A percentile compares a stretch with the other conserved stretches of the same genome.
These are phyloP conservation scores for Fraxinus anomala DNA, from an alignment of 257 asterid species.

Conservation along the genomic window DNA sequence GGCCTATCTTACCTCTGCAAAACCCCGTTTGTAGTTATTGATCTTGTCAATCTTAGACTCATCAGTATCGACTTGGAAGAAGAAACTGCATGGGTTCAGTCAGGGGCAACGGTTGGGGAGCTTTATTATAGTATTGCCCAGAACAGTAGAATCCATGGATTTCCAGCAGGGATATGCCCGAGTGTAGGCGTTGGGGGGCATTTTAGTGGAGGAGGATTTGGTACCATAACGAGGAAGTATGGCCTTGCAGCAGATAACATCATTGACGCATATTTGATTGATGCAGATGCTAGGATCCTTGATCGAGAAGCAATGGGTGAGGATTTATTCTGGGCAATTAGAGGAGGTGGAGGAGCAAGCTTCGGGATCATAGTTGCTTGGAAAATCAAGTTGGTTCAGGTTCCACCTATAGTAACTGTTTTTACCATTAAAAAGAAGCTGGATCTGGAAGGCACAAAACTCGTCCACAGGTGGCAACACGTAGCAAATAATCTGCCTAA, in stretches of 20 bases:
- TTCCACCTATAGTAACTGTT: conserved; percentile 6
- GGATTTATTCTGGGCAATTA: conserved; percentile 25
- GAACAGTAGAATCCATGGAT: conserved; percentile 12
- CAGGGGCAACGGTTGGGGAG: conserved; percentile 17
- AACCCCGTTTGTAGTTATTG: conserved; percentile 11
- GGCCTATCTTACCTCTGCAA: conserved; percentile 22
- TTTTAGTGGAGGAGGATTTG: conserved; percentile 27
- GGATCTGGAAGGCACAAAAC: background rate
- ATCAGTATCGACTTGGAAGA: conserved; percentile 5
- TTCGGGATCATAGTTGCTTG: conserved; percentile 28
- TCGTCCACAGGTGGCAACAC: background rate
- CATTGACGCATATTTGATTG: conserved; percentile 6
- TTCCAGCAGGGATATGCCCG: conserved; percentile 18
- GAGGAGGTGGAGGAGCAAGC: conserved; percentile 26
- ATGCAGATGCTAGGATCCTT: background rate
- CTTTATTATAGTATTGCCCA: conserved; percentile 12
- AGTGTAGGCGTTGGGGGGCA: conserved; percentile 23
- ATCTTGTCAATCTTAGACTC: background rate
- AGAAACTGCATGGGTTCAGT: conserved; percentile 22
- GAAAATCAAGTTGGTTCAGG: conserved; percentile 11
- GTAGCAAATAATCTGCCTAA: background rate
- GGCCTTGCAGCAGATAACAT: conserved; percentile 23
- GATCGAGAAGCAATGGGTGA: conserved; percentile 5
- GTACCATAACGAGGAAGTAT: conserved; percentile 15
- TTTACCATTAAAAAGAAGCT: background rate